Evolutionary conservation across 2,329 filamentous ascomycete genomes (phyloP), one percentile per base, ranked within the genome.

Genomic region (Clarireedia sp.): DNA sequence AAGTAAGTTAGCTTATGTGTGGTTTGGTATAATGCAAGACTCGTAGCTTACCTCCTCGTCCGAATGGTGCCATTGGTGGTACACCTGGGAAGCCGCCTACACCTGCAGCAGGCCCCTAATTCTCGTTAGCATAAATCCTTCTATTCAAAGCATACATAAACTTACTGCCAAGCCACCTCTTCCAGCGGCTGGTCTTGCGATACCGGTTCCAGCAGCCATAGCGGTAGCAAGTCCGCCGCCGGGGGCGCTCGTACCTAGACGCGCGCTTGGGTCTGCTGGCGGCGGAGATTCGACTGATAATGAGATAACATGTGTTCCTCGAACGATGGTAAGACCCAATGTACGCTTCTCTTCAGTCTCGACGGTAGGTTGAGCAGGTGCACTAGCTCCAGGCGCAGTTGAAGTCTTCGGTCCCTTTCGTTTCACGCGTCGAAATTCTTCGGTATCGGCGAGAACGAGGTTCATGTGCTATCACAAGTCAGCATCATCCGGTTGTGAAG

Each of bases 271-370:
- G 68, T 99, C 94, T 66, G 91, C 89, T 9, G 95, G 92, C 47
- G 94, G 94, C 54, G 94, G 92, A 56, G 92, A 95, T 69, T 99
- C 95, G 61, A 96, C 91, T 8, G 92, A 95, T 59, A 95, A 82
- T 21, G 91, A 96, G 60, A 99, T 89, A 60, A 99, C 94, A 65
- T 96, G 88, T 56, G 91, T 90, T 67, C 94, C 94, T 67, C 94
- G 90, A 60, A 99, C 83, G 65, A 99, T 99, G 17, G 89, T 91
- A 62, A 99, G 79, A 56, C 94, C 94, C 37, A 99, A 82, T n/a
- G 90, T 95, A 67, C 94, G 87, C 80, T 97, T 97, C 76, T 97
- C 94, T 75, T 99, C 92, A 14, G 87, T 84, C 75, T 96, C 90
- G 65, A 95, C 80, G 48, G 87, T 81, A 68, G 87, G 81, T 60